phyloP scores from a whole-genome alignment of 2,329 filamentous ascomycete species.

The Nemania serpens region DNA sequence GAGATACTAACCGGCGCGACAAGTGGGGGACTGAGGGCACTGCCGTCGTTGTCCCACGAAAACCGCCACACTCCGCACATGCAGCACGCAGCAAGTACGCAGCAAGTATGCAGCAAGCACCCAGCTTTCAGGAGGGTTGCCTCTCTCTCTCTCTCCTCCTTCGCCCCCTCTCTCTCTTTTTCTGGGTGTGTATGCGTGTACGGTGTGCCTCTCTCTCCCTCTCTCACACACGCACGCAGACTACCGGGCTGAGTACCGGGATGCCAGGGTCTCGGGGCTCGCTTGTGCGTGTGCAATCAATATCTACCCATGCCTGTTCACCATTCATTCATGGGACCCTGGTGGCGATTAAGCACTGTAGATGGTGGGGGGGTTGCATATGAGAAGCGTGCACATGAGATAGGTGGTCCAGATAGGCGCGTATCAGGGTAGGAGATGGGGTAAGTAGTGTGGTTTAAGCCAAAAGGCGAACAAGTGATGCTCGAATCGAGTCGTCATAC shows the following conservation, averaged over 20 bases:
- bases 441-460: not conserved
- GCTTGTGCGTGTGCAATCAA: not conserved
- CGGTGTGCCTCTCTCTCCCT: too few species aligned
- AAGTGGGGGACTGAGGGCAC: conserved; percentile 8
- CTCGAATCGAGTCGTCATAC: conserved; percentile 11
- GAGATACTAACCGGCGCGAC: not conserved
- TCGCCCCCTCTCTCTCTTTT: too few species aligned
- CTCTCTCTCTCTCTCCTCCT: not conserved
- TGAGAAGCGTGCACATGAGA: not conserved
- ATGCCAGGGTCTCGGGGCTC: conserved; percentile 6
- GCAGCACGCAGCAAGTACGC: not conserved
- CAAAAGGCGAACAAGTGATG: not conserved
- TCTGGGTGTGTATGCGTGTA: too few species aligned
- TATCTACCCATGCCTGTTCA: not conserved
- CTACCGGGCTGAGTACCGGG: not conserved
- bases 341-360: not conserved
- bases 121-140: not conserved
- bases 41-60: conserved; percentile 13
- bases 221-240: too few species aligned
- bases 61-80: not conserved
- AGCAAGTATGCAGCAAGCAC: too few species aligned
- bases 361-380: conserved; percentile 1
- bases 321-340: conserved; percentile 9
- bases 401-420: not conserved
- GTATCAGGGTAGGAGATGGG: not conserved